Evolutionary conservation across 2,329 filamentous ascomycete species (phyloP), one percentile per base, ranked within the genome.

Genomic region (Colletotrichum musicola): DNA sequence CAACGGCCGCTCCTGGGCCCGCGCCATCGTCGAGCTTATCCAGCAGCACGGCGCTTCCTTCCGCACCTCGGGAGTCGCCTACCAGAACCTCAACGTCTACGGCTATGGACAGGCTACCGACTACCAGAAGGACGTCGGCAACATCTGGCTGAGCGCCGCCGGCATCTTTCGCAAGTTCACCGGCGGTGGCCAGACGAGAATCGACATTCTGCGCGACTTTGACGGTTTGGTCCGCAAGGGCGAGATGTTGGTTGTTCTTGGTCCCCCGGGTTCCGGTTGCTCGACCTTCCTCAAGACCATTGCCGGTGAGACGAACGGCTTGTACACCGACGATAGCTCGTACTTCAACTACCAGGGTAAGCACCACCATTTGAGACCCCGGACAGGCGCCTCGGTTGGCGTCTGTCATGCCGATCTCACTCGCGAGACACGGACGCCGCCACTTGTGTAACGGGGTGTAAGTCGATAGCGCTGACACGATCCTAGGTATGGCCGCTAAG

Each of bases 221-320:
- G 90, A 93, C 71, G 91, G 91, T 27, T 75, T 93, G 0, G 89
- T 93, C 1, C 84, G 88, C 75, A 88, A 87, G 69, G 92, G 92
- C 50, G 92, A 94, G 82, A 92, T 94, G 90, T 80, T 93, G 30
- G 89, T 93, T 16, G 92, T 93, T 2, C 84, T 94, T 40, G 92
- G 92, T 16, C 91, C 91, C 63, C 92, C 92, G 2, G 88, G 88
- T 47, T 86, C 87, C n/a, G 92, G 92, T 62, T 97, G 94, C 78
- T 93, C 92, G 16, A 97, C 94, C 2, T 90, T 97, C 71, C 84
- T 97, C 66, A 97, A 97, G 83, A 93, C 93, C 0, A 88, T 97
- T 72, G 89, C 93, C 4, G 93, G 94, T 69, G 93, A 97, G 79
- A 93, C 92, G 22, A 91, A 94, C 73, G 94, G 94, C 59, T 90